phyloP scores from a whole-genome alignment of 257 asterid genomes.

The Solanum ossicruentum region DNA sequence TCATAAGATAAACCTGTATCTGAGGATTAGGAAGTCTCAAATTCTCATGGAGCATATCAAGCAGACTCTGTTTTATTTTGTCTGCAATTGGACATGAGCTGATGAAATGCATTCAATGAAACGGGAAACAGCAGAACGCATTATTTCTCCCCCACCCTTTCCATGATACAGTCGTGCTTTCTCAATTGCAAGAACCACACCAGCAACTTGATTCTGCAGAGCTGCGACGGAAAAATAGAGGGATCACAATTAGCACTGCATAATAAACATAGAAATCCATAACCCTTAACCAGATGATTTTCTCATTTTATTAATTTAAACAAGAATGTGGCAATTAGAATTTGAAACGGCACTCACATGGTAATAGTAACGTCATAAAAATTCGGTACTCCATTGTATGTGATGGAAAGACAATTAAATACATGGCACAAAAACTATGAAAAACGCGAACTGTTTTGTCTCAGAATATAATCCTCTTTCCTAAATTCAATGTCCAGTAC shows the following conservation, averaged over 20 bases:
- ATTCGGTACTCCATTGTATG: not conserved
- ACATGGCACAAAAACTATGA: not conserved
- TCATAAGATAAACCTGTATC: slow-evolving; percentile 55
- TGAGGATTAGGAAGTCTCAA: slow-evolving; percentile 80
- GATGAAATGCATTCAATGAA: slow-evolving; percentile 55
- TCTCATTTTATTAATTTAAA: not conserved
- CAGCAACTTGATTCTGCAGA: slow-evolving; percentile 47
- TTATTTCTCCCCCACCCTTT: slow-evolving; percentile 77
- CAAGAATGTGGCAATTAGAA: not conserved
- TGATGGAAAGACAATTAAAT: not conserved
- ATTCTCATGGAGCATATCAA: slow-evolving; percentile 75
- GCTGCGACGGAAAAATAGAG: slow-evolving; percentile 19
- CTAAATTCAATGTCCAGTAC: not conserved
- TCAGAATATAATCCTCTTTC: not conserved
- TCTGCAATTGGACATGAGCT: slow-evolving; percentile 42
- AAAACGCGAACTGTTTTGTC: not conserved
- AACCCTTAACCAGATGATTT: not conserved
- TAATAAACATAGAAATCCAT: not conserved
- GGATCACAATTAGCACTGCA: not conserved
- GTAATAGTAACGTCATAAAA: not conserved
- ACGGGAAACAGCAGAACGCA: slow-evolving; percentile 81
- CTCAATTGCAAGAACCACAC: slow-evolving; percentile 75
- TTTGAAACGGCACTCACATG: not conserved
- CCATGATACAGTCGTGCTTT: slow-evolving; percentile 86
- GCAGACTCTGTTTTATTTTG: slow-evolving; percentile 49